Conservation (phyloP, 2,329 filamentous ascomycete genomes). For the Onygena corvina region DNA sequence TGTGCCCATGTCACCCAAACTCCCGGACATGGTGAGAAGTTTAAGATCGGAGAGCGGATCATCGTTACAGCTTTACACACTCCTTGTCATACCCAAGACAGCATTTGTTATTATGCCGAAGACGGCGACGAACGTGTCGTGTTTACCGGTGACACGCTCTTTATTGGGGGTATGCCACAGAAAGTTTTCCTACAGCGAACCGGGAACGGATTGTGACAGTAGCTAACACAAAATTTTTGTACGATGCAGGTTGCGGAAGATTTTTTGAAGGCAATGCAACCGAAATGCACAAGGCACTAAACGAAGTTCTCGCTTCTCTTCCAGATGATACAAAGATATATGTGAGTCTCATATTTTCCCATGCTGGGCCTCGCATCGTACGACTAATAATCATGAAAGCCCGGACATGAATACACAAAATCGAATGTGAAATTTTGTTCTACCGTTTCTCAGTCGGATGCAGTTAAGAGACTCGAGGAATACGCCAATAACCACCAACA, state of each 20-base stretch:
- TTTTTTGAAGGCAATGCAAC: conserved; percentile 87
- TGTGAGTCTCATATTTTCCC: conserved; percentile 39
- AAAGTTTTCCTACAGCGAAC: not conserved
- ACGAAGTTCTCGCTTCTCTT: conserved; percentile 65
- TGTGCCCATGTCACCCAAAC: conserved; percentile 69
- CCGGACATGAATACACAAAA: conserved; percentile 97
- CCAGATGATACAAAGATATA: conserved; percentile 89
- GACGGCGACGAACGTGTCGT: conserved; percentile 63
- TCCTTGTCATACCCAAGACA: conserved; percentile 95
- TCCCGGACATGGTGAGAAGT: conserved; percentile 61
- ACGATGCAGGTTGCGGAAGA: conserved; percentile 61
- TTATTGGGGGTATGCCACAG: conserved; percentile 60
- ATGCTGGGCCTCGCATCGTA: not conserved
- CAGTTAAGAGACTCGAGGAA: conserved; percentile 62
- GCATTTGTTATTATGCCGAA: conserved; percentile 87
- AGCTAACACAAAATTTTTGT: conserved; percentile 2
- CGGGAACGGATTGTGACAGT: not conserved
- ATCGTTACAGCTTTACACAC: conserved; percentile 81
- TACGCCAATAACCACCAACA: conserved; percentile 71
- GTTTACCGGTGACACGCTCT: conserved; percentile 93
- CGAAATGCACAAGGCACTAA: conserved; percentile 89
- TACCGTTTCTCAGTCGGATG: conserved; percentile 60
- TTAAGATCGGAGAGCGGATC: conserved; percentile 70
- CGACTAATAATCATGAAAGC: conserved; percentile 38
- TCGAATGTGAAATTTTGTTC: conserved; percentile 80